phyloP scores from a whole-genome alignment of 345 rosid genomes.

The Gossypium raimondii region DNA sequence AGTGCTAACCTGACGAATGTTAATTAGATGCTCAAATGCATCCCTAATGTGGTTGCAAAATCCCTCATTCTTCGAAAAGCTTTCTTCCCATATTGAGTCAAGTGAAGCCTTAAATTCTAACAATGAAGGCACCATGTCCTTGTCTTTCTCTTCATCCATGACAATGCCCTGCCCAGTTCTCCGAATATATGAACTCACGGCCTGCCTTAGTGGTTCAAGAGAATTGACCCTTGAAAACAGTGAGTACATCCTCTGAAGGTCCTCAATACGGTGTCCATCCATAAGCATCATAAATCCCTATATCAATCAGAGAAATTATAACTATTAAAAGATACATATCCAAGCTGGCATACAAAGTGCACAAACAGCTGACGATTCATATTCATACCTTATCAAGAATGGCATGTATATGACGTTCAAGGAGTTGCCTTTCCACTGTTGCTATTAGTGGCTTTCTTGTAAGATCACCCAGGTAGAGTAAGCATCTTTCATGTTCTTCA shows the following conservation, averaged over 20 bases:
- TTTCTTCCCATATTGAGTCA: conserved; percentile 86
- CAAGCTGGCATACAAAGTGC: neutral
- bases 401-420: conserved; percentile 74
- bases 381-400: conserved; percentile 82
- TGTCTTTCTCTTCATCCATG: conserved; percentile 98
- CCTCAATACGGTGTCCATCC: conserved; percentile 93
- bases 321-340: conserved; percentile 9
- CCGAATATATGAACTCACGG: conserved; percentile 66
- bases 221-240: conserved; percentile 74
- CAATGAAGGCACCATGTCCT: conserved; percentile 85
- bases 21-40: conserved; percentile 88
- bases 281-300: conserved; percentile 85
- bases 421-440: conserved; percentile 82
- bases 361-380: conserved; percentile 15
- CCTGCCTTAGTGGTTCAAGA: conserved; percentile 80
- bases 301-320: conserved; percentile 17
- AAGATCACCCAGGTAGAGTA: conserved; percentile 74
- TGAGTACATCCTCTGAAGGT: conserved; percentile 78
- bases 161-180: conserved; percentile 76
- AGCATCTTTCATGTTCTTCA: conserved; percentile 95
- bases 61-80: conserved; percentile 82
- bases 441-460: conserved; percentile 85
- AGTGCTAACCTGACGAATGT: conserved; percentile 83
- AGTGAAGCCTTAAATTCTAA: conserved; percentile 91
- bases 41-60: conserved; percentile 86